Evolutionary conservation across 129 eudicot genomes (phyloP), one percentile per base, ranked within the genome.

Genomic region (Glebionis coronaria): DNA sequence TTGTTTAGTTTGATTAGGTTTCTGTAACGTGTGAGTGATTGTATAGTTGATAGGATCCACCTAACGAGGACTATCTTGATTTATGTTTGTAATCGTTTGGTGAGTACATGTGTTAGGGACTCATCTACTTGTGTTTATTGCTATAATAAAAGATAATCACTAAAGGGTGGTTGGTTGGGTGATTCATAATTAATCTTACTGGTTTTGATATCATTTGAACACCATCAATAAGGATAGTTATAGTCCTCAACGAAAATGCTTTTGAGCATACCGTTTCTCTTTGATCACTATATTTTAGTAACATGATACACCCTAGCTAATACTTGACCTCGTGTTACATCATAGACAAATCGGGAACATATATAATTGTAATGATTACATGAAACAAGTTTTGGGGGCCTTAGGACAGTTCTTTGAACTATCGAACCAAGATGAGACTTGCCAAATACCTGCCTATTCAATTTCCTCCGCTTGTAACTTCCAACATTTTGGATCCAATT

Each of bases 401-500:
- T 58, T 40, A 58, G 10, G 44, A 44, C 27, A 63, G 53, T 63
- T 42, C 16, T 42, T 42, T 38, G 4, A 44, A 42, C 31, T 63
- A 20, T 9, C 20, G 28, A 42, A 5, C 25, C 29, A 42, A 62
- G 15, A 42, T 38, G 51, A 35, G 46, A 20, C 15, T 50, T 25
- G 14, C 61, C 35, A 35, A 61, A 46, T 12, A 6, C 49, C 49
- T 19, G 11, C 49, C 38, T 64, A 55, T 27, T 85, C 87, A 19
- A 67, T 28, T 40, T 85, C 96, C 18, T 75, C 82, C 28, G 81
- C 52, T 63, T 76, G 91, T 57, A 81, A 61, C 61, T 92, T 92
- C 96, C 96, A 92, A 67, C 83, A 88, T 75, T 81, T 88, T 14
- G 96, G 93, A 63, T 92, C 95, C 67, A 85, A 67, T 54, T 92